These are phyloP conservation scores for Carallia pectinifolia DNA, from an alignment of 345 rosid genomes.

Conservation along the genomic window DNA sequence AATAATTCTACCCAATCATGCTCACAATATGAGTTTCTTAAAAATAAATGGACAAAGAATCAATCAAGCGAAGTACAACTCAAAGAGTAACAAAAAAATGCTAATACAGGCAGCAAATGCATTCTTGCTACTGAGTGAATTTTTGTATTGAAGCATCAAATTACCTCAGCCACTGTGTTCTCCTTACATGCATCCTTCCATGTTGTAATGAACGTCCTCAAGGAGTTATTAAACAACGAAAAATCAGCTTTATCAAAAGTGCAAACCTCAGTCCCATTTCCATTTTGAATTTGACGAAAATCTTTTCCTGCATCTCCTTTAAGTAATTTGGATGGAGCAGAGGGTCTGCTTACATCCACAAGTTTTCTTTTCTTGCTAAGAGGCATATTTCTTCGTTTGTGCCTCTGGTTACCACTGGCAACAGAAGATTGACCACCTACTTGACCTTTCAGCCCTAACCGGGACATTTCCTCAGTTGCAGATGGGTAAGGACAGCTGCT, in stretches of 20 bases:
- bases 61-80: neutral
- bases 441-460: slow-evolving; percentile 63
- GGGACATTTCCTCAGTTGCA: slow-evolving; percentile 70
- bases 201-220: slow-evolving; percentile 62
- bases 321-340: slow-evolving; percentile 35
- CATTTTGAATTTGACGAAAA: slow-evolving; percentile 21
- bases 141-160: slow-evolving; percentile 4
- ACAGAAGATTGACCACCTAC: slow-evolving; percentile 24
- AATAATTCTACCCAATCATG: neutral
- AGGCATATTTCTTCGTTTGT: slow-evolving; percentile 1
- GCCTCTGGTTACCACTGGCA: slow-evolving; percentile 28
- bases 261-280: slow-evolving; percentile 18
- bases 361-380: slow-evolving; percentile 38
- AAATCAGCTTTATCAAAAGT: slow-evolving; percentile 40
- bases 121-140: neutral
- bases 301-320: slow-evolving; percentile 14
- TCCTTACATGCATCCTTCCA: slow-evolving; percentile 84
- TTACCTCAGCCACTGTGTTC: slow-evolving; percentile 51
- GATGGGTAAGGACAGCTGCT: slow-evolving; percentile 92
- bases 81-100: neutral
- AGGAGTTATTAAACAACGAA: slow-evolving; percentile 41
- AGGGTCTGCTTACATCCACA: slow-evolving; percentile 24
- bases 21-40: neutral
- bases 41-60: neutral
- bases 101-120: neutral